Evolutionary conservation across 2,329 filamentous ascomycete species (phyloP).

Genomic region (Aspergillus brasiliensis): DNA sequence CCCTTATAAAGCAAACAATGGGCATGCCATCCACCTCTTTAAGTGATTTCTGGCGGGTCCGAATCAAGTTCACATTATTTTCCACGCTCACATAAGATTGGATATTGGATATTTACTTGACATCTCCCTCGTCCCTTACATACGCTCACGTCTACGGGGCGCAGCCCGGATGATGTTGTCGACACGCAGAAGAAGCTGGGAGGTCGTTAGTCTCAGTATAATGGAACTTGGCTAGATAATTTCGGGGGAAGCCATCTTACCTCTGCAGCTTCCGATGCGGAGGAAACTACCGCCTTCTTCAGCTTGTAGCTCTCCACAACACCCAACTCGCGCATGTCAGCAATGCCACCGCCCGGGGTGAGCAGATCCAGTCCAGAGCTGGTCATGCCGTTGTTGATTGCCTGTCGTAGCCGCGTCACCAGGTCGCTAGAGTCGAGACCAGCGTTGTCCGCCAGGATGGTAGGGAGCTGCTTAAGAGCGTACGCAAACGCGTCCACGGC

Average conservation of each 20-base stretch:
- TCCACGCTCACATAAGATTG: not conserved
- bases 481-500: conserved; percentile 88
- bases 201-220: conserved; percentile 27
- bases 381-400: conserved; percentile 91
- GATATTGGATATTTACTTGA: conserved; percentile 1
- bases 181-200: conserved; percentile 81
- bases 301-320: conserved; percentile 98
- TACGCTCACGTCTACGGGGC: conserved; percentile 77
- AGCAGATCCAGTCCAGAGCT: conserved; percentile 88
- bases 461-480: conserved; percentile 89
- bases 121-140: conserved; percentile 50
- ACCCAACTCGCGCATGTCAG: conserved; percentile 93
- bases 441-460: conserved; percentile 95
- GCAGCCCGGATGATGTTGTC: conserved; percentile 98
- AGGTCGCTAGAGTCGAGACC: conserved; percentile 94
- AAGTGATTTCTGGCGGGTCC: conserved; percentile 2
- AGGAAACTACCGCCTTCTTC: conserved; percentile 96
- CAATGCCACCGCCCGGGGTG: conserved; percentile 86
- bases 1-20: conserved; percentile 12
- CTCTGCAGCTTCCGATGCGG: conserved; percentile 94
- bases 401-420: conserved; percentile 85
- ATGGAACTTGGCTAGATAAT: not conserved
- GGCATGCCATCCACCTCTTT: conserved; percentile 12
- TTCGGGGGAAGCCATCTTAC: conserved; percentile 56
- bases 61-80: conserved; percentile 9